Base-by-base conservation (phyloP, 768 basidiomycete genomes). In the Trametes punicea region DNA sequence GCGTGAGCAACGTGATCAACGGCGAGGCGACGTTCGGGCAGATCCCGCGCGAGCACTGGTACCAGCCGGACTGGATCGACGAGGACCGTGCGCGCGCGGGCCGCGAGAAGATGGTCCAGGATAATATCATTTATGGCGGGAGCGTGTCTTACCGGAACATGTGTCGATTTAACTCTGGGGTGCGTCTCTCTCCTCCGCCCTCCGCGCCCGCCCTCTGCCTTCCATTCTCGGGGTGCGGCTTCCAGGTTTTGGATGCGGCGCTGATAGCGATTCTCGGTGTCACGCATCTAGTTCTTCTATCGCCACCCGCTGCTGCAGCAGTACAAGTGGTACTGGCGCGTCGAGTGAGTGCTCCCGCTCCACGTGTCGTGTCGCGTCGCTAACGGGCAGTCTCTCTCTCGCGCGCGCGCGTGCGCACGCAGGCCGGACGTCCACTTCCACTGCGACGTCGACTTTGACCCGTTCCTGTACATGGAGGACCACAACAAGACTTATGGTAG, bases 241-340 rank as follows among this genome's bases (percentile, higher is more conserved):
- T n/a, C n/a, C n/a, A n/a, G n/a, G n/a, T n/a, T n/a, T n/a, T n/a
- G n/a, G n/a, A n/a, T n/a, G n/a, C n/a, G n/a, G n/a, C n/a, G n/a
- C n/a, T n/a, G n/a, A n/a, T n/a, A n/a, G n/a, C n/a, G n/a, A n/a
- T n/a, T n/a, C n/a, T n/a, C n/a, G n/a, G n/a, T n/a, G n/a, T 30
- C 31, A 16, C 40, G 8, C 30, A 5, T 23, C 8, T 33, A 67
- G 65, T 69, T 69, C 75, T 91, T 91, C 75, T 91, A 82, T 77
- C 70, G 76, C 39, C 88, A 91, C 64, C 79, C 81, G 3, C 69
- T 89, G 15, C 70, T 90, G 46, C 76, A 79, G 54, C 72, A 81
- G 42, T 89, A 84, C 68, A 77, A 84, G 51, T 91, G 84, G 76
- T 90, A 91, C 70, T 90, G 88, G 88, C 77, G 88, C 13, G 80